Evolutionary conservation across 176 grass and related monocot species (phyloP).

Genomic region (Aechmea fasciata): DNA sequence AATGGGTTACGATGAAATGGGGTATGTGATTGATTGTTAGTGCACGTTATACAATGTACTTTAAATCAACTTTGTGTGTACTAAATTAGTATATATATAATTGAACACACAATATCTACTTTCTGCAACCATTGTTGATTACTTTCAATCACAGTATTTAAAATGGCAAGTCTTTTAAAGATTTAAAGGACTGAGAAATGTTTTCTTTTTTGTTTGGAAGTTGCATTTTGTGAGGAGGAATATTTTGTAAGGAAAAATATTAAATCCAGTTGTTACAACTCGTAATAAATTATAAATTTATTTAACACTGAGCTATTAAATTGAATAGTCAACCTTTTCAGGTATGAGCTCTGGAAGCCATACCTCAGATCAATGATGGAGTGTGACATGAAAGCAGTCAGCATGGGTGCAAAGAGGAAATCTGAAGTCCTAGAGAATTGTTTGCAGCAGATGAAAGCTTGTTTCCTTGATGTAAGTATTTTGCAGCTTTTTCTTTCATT

Average conservation of each 20-base stretch:
- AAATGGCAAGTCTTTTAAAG: not conserved
- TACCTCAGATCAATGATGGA: slow-evolving; percentile 98
- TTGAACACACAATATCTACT: not conserved
- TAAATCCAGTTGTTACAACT: too few relatives aligned
- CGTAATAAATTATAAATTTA: too few relatives aligned
- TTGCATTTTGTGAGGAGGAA: too few relatives aligned
- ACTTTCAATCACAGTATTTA: not conserved
- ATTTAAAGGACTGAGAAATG: too few relatives aligned
- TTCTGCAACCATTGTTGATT: not conserved
- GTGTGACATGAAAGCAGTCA: slow-evolving; percentile 95
- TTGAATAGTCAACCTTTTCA: slow-evolving; percentile 18
- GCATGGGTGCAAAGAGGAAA: slow-evolving; percentile 86
- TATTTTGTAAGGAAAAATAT: too few relatives aligned
- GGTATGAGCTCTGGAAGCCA: slow-evolving; percentile 98
- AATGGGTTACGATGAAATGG: slow-evolving; percentile 99
- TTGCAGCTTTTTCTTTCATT: slow-evolving; percentile 10
- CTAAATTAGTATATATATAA: not conserved
- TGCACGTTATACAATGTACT: not conserved
- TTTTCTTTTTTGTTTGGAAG: too few relatives aligned
- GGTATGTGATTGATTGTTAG: slow-evolving; percentile 39
- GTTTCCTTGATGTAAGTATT: slow-evolving; percentile 87
- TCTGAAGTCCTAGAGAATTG: slow-evolving; percentile 64
- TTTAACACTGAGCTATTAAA: not conserved
- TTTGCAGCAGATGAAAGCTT: slow-evolving; percentile 97
- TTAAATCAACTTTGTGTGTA: too few relatives aligned